Evolutionary conservation across 2,329 filamentous ascomycete species (phyloP), one percentile per base, ranked within the genome.

Genomic region (Ceratocystis destructans): DNA sequence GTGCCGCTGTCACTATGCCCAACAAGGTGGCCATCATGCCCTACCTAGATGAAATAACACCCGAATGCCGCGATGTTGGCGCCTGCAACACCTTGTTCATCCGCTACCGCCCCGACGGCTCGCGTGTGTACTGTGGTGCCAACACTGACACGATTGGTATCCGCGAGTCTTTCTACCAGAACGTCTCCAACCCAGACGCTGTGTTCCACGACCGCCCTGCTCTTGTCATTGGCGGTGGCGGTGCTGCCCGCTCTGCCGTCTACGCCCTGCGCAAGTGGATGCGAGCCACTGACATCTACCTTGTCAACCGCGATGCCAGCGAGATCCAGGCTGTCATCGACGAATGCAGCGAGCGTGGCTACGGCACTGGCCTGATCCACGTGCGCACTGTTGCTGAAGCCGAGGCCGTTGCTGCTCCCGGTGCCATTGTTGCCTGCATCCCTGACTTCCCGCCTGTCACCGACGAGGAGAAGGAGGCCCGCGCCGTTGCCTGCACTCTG

Each of bases 61-160:
- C 84, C 25, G 87, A 91, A 75, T 88, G 84, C 70, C 80, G 82
- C 62, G 84, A 86, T 45, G 86, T 91, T 25, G 88, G 89, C 61
- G 89, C 89, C 63, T 87, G 87, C 75, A 93, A 94, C 78, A 94
- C 89, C 0, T 81, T 93, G 64, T 92, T 87, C 77, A 74, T 89
- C 61, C 79, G 82, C 25, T 74, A 77, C 61, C 77, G 79, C 61
- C 73, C 73, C 17, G 74, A 78, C 61, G 79, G 81, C 63, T 75
- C 76, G 44, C 77, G 80, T 20, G 71, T 80, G 59, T 83, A 83
- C 70, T 84, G 87, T 74, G 89, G 89, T 64, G 87, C 88, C 55
- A 93, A 94, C 77, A 93, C 89, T 3, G 89, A 94, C 75, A 88
- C 87, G 68, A 80, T 90, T 66, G 89, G 89, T 37, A 86, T 93